Evolutionary conservation across 164 flowering plant genomes (phyloP).

Genomic region (Aristolochia californica): DNA sequence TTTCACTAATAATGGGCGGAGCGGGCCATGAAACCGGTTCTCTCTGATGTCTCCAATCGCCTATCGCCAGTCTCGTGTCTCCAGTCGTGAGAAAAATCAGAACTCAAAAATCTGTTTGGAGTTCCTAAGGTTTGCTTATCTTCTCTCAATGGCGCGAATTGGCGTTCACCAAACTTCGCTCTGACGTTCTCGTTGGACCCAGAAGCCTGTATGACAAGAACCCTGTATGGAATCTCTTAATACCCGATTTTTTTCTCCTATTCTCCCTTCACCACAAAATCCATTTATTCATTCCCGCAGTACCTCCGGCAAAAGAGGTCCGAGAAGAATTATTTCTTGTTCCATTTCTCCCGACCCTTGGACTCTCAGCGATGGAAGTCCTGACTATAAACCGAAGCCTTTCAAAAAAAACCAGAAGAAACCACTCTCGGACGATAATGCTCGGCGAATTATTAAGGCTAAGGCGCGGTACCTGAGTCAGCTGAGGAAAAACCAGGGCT

Average conservation of each 20-base stretch:
- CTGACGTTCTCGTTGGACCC: no score
- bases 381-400: slow-evolving; percentile 35
- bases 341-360: slow-evolving; percentile 59
- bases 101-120: no score
- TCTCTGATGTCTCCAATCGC: no score
- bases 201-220: no score
- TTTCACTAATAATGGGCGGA: no score
- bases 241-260: neutral
- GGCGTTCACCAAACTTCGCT: no score
- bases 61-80: no score
- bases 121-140: no score
- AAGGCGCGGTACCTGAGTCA: slow-evolving; percentile 59
- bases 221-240: neutral
- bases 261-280: no score
- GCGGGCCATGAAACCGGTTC: no score
- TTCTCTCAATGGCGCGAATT: no score
- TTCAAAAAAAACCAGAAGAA: slow-evolving; percentile 41
- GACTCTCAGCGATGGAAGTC: slow-evolving; percentile 58
- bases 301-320: neutral
- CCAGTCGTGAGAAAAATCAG: no score
- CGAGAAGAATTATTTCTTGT: neutral
- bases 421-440: slow-evolving; percentile 78
- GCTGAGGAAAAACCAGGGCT: slow-evolving; percentile 63
- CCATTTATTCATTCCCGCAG: neutral
- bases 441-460: slow-evolving; percentile 68